phyloP scores from a whole-genome alignment of 805 yeast species.

The Nakazawaea molendinolei region DNA sequence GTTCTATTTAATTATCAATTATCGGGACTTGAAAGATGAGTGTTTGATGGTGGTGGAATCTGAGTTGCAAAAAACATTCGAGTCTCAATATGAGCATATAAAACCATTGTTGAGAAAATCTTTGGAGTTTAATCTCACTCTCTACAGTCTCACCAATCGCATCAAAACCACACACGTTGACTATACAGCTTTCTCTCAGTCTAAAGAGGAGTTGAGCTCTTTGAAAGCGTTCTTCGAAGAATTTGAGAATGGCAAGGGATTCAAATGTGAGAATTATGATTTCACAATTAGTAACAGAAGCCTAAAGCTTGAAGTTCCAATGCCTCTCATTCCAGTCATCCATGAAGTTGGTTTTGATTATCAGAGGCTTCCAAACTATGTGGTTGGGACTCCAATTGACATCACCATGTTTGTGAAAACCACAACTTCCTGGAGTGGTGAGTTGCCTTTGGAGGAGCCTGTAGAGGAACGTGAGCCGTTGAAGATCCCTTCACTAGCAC shows the following conservation, averaged over 20 bases:
- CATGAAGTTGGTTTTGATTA: conserved; percentile 48
- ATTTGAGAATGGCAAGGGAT: conserved; percentile 1
- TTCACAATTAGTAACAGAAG: neutral
- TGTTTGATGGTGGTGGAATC: conserved; percentile 24
- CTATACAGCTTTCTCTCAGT: neutral
- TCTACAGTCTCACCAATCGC: conserved; percentile 20
- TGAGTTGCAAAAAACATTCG: conserved; percentile 13
- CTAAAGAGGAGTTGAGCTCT: neutral
- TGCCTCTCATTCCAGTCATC: conserved; percentile 54
- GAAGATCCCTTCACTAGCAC: neutral
- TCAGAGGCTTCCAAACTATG: conserved; percentile 34
- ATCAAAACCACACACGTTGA: conserved; percentile 12
- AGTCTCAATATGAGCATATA: neutral
- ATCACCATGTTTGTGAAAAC: conserved; percentile 38
- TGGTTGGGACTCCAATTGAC: conserved; percentile 60
- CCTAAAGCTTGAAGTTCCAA: conserved; percentile 45
- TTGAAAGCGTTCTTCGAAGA: neutral
- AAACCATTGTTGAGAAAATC: conserved; percentile 10
- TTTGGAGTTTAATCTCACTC: conserved; percentile 20
- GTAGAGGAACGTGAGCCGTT: neutral
- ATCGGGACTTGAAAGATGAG: conserved; percentile 42
- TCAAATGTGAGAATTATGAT: neutral
- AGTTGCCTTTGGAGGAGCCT: neutral
- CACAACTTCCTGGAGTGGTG: conserved; percentile 34
- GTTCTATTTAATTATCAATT: conserved; percentile 36